Evolutionary conservation across 768 basidiomycete species (phyloP).

Genomic region (Kwoniella sp.): DNA sequence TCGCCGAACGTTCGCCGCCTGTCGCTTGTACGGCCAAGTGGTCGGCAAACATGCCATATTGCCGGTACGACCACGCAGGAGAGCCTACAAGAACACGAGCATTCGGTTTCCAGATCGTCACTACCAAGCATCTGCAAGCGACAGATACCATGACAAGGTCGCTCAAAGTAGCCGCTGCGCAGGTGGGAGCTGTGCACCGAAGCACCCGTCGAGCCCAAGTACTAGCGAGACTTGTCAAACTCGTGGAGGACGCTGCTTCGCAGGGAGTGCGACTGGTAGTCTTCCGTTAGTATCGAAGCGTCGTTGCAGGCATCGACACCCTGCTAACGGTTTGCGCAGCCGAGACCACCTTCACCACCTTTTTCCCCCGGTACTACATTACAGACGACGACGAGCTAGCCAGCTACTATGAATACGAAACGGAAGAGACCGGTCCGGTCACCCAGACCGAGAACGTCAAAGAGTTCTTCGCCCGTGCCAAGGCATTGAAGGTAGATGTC

Average conservation of each 20-base stretch:
- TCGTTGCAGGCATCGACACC: neutral
- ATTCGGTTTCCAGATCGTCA: neutral
- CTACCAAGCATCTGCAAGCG: neutral
- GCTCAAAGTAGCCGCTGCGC: constrained; percentile 47
- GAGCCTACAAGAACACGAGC: too few relatives aligned
- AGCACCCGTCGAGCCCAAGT: constrained; percentile 25
- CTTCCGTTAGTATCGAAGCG: constrained; percentile 20
- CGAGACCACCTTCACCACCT: constrained; percentile 41
- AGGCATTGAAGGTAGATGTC: constrained; percentile 40
- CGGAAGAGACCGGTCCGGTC: constrained; percentile 19
- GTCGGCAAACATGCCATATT: too few relatives aligned
- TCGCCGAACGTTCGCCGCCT: too few relatives aligned
- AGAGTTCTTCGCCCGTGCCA: constrained; percentile 37
- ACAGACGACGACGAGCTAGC: constrained; percentile 38
- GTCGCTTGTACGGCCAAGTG: too few relatives aligned
- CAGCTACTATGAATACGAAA: constrained; percentile 38
- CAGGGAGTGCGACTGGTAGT: constrained; percentile 31
- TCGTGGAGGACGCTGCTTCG: constrained; percentile 26
- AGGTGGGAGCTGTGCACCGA: constrained; percentile 47
- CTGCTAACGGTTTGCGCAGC: constrained; percentile 7
- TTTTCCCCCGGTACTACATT: constrained; percentile 48
- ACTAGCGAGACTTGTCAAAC: constrained; percentile 32
- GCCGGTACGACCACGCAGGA: too few relatives aligned
- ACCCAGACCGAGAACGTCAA: constrained; percentile 25
- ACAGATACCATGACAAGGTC: constrained; percentile 28